Percentiles rank a stretch among this genome's conserved stretches.
These are phyloP conservation scores for Dissophora globulifera DNA, from an alignment of 192 early-diverging fungal species.

Conservation along the genomic window DNA sequence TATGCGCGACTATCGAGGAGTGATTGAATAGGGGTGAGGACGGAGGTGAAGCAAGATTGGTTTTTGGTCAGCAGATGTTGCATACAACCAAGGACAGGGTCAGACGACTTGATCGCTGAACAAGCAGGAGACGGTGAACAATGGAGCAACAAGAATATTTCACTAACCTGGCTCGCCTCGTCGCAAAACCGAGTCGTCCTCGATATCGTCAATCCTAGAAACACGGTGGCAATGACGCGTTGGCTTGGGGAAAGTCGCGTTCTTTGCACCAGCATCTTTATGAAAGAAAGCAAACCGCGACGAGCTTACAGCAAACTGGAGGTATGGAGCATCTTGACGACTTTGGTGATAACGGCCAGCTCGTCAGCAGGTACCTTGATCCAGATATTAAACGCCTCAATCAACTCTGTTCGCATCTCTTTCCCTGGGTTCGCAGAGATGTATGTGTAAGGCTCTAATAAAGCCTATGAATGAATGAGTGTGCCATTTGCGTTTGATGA, in stretches of 20 bases:
- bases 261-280: too few relatives aligned
- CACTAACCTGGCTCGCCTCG: constrained; percentile 80
- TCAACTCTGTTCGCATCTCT: constrained; percentile 90
- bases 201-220: constrained; percentile 92
- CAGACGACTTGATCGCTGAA: too few relatives aligned
- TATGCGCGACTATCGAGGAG: constrained; percentile 81
- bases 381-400: constrained; percentile 94
- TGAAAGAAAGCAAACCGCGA: too few relatives aligned
- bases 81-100: too few relatives aligned
- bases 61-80: too few relatives aligned
- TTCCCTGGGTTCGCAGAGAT: constrained; percentile 90
- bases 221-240: neutral
- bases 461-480: constrained; percentile 61
- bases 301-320: constrained; percentile 91
- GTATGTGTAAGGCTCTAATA: constrained; percentile 95
- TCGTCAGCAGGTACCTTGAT: constrained; percentile 76
- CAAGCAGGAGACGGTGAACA: too few relatives aligned
- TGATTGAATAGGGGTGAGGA: neutral
- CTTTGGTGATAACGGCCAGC: constrained; percentile 76
- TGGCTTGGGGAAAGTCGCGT: too few relatives aligned
- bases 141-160: too few relatives aligned
- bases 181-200: constrained; percentile 91
- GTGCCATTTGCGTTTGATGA: too few relatives aligned
- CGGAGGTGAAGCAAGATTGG: too few relatives aligned
- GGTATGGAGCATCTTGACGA: constrained; percentile 95